These are phyloP conservation scores for Aspergillus ruber DNA, from an alignment of 2,329 filamentous ascomycete species.

Conservation along the genomic window DNA sequence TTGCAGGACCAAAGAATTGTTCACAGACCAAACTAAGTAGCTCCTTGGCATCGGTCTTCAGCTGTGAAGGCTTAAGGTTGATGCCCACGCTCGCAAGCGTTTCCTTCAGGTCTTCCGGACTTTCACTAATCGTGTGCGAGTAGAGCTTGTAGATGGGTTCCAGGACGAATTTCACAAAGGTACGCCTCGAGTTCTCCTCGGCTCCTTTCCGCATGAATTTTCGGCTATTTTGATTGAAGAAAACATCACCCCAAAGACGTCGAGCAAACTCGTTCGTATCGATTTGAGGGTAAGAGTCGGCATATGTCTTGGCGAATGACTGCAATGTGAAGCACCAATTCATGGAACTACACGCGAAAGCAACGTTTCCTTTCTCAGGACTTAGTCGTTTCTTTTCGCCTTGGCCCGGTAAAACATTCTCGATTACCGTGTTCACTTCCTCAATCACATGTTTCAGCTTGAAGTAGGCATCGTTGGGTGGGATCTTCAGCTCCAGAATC, in stretches of 20 bases:
- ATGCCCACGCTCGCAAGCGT: slow-evolving; percentile 78
- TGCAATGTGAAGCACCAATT: slow-evolving; percentile 94
- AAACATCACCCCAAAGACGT: slow-evolving; percentile 92
- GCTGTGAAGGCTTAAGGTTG: slow-evolving; percentile 81
- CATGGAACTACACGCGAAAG: slow-evolving; percentile 89
- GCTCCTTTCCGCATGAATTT: slow-evolving; percentile 84
- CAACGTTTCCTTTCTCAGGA: slow-evolving; percentile 96
- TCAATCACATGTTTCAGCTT: slow-evolving; percentile 98
- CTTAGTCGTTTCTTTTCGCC: slow-evolving; percentile 77
- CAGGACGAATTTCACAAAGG: slow-evolving; percentile 89
- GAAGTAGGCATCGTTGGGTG: slow-evolving; percentile 94
- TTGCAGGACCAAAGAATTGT: slow-evolving; percentile 88
- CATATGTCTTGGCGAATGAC: slow-evolving; percentile 95
- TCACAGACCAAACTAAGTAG: slow-evolving; percentile 84
- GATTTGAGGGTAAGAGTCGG: slow-evolving; percentile 75
- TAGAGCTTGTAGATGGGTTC: slow-evolving; percentile 98
- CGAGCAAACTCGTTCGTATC: slow-evolving; percentile 76
- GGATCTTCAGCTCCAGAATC: slow-evolving; percentile 88
- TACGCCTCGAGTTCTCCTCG: slow-evolving; percentile 72
- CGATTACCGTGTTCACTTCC: slow-evolving; percentile 93
- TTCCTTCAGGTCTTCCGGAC: slow-evolving; percentile 71
- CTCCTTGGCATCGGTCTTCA: slow-evolving; percentile 81
- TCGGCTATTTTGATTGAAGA: slow-evolving; percentile 84
- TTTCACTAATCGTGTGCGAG: slow-evolving; percentile 88
- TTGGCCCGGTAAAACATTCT: slow-evolving; percentile 73